These are phyloP conservation scores for Cryptosporidium ryanae DNA, from an alignment of 169 alveolate genomes.

Conservation along the genomic window DNA sequence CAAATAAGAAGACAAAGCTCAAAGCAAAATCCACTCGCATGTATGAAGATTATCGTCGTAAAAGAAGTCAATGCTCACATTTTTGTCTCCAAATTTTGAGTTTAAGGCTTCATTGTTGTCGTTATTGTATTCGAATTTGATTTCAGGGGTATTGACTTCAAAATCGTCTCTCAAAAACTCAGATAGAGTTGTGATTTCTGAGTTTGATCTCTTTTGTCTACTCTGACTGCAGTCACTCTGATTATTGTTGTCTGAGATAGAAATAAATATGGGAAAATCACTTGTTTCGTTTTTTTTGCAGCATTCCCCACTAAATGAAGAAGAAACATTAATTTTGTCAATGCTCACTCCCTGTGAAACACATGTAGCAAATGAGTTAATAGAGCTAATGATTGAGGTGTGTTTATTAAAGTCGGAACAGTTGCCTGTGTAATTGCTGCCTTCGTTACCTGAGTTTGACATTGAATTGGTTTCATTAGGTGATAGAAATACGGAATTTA, in stretches of 20 bases:
- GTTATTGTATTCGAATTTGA: too few species aligned
- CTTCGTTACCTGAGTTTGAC: neutral
- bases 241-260: conserved; percentile 2
- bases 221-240: neutral
- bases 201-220: conserved; percentile 14
- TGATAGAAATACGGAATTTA: conserved; percentile 13
- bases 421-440: too few species aligned
- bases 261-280: neutral
- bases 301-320: neutral
- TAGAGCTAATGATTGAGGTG: conserved; percentile 41
- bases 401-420: too few species aligned
- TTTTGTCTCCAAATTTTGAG: neutral
- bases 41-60: conserved; percentile 31
- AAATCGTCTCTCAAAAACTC: conserved; percentile 6
- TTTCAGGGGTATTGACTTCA: too few species aligned
- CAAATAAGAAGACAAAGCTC: neutral
- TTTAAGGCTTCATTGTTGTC: neutral
- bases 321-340: conserved; percentile 49
- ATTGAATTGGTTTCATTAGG: conserved; percentile 2
- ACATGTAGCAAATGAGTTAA: conserved; percentile 40
- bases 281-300: too few species aligned
- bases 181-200: conserved; percentile 39
- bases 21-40: conserved; percentile 19
- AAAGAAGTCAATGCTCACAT: conserved; percentile 38
- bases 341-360: conserved; percentile 46